A percentile compares a stretch with the other conserved stretches of the same genome.
Conservation (phyloP, 2,329 filamentous ascomycete genomes). For the Sporothrix variecibatus region DNA sequence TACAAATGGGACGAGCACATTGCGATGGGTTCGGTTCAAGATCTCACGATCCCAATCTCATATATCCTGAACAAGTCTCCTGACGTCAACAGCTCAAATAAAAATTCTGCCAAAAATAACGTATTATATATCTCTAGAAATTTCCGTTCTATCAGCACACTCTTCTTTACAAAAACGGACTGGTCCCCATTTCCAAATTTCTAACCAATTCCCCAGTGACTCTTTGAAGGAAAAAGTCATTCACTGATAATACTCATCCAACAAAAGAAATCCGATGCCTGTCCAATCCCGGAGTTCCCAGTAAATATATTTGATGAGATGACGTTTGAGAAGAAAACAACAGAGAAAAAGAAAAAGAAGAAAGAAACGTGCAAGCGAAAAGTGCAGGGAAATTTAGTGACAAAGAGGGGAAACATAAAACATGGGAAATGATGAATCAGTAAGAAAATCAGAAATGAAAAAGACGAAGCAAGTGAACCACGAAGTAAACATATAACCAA, state of each 20-base stretch:
- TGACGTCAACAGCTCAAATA: background rate
- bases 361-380: background rate
- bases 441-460: background rate
- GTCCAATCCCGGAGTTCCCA: background rate
- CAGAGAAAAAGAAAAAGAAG: background rate
- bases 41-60: background rate
- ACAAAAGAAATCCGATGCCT: background rate
- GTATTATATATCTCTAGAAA: slow-evolving; percentile 13
- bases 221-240: background rate
- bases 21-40: background rate
- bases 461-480: background rate
- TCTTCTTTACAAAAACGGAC: slow-evolving; percentile 15
- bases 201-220: slow-evolving; percentile 13
- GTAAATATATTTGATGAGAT: slow-evolving; percentile 12
- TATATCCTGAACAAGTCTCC: background rate
- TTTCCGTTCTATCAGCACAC: slow-evolving; percentile 16
- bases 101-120: background rate
- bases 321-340: background rate
- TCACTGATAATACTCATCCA: background rate
- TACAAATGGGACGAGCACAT: background rate
- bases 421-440: background rate
- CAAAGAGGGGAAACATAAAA: background rate
- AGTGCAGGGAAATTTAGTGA: background rate
- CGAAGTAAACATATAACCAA: background rate
- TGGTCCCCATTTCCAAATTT: slow-evolving; percentile 15